phyloP scores from a whole-genome alignment of 148 eudicot species.

The Fagopyrum esculentum region DNA sequence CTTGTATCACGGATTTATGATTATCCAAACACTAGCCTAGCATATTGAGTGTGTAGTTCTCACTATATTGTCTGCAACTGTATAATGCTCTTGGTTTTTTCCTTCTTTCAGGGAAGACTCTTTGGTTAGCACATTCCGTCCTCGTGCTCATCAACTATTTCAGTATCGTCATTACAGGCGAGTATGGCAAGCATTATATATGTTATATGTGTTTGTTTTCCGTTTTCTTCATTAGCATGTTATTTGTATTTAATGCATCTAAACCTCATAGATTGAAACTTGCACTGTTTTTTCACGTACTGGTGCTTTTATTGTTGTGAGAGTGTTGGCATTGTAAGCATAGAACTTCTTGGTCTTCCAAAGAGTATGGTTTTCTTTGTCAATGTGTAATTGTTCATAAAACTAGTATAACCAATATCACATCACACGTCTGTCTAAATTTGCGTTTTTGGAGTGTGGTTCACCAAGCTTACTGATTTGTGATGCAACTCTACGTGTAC shows the following conservation, averaged over 20 bases:
- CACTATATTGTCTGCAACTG: neutral
- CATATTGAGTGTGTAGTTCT: neutral
- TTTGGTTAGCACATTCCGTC: constrained; percentile 75
- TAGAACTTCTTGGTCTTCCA: neutral
- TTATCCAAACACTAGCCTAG: neutral
- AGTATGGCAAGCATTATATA: neutral
- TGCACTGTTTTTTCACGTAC: neutral
- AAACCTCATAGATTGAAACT: neutral
- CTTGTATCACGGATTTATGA: neutral
- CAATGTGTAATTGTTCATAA: neutral
- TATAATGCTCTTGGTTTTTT: neutral
- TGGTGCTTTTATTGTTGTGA: neutral
- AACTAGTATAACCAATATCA: neutral
- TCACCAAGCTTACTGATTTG: neutral
- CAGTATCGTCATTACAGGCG: constrained; percentile 98
- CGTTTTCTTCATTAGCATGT: neutral
- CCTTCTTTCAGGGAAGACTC: constrained; percentile 70
- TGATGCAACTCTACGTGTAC: neutral
- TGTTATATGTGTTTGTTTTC: neutral
- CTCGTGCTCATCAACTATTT: constrained; percentile 84
- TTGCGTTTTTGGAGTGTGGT: neutral
- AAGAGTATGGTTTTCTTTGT: neutral
- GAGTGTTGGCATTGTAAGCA: neutral
- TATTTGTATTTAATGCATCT: neutral
- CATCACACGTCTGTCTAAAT: neutral